These are phyloP conservation scores for Scytalidium lignicola DNA, from an alignment of 2,329 filamentous ascomycete species.

Conservation along the genomic window DNA sequence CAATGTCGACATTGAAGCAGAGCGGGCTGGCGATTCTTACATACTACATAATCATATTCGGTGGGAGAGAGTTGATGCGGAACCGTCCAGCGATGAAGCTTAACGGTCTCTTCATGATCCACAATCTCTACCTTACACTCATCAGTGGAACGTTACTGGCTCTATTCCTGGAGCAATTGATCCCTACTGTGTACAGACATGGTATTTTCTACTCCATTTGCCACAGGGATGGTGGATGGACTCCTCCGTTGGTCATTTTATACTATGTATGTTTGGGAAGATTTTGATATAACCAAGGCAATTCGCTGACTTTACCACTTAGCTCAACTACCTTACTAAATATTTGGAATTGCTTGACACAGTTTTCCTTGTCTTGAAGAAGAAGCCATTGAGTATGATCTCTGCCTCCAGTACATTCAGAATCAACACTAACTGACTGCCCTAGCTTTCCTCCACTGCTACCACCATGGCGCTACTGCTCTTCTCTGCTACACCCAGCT, in stretches of 20 bases:
- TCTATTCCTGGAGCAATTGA: constrained; percentile 86
- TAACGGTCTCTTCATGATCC: constrained; percentile 84
- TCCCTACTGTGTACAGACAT: constrained; percentile 73
- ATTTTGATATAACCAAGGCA: not conserved
- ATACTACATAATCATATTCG: constrained; percentile 94
- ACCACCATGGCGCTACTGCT: constrained; percentile 95
- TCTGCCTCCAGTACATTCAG: not conserved
- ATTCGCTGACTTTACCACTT: constrained; percentile 31
- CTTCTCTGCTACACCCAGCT: constrained; percentile 98
- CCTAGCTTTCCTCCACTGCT: constrained; percentile 90
- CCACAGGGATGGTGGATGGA: constrained; percentile 79
- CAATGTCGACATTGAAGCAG: constrained; percentile 84
- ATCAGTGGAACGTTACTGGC: constrained; percentile 77
- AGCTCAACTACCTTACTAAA: constrained; percentile 98
- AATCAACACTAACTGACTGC: constrained; percentile 25
- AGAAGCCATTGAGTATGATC: constrained; percentile 83
- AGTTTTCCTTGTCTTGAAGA: constrained; percentile 96
- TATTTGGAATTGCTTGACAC: constrained; percentile 95
- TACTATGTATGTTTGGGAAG: constrained; percentile 70
- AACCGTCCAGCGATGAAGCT: constrained; percentile 80
- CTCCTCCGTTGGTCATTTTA: constrained; percentile 82
- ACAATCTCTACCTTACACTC: constrained; percentile 90
- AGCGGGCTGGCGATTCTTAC: constrained; percentile 74
- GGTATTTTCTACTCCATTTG: constrained; percentile 92
- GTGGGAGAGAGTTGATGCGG: constrained; percentile 88